Percentiles rank a stretch among this genome's conserved stretches.
These are phyloP conservation scores for Herpetomonas tarakana DNA, from an alignment of 208 protist species.

Conservation along the genomic window DNA sequence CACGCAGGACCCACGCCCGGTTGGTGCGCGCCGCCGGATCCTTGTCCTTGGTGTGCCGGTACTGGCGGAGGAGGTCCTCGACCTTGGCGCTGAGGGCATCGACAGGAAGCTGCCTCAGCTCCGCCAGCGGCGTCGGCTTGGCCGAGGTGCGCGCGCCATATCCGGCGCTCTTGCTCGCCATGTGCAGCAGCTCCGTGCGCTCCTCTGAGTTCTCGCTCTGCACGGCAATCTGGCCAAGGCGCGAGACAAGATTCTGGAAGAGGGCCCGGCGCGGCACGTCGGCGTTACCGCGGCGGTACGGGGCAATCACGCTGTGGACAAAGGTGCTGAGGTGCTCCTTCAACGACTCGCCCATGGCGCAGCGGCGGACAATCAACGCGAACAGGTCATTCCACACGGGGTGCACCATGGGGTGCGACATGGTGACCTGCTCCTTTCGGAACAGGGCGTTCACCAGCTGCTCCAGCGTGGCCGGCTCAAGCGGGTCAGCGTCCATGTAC, in stretches of 20 bases:
- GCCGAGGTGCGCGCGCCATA: constrained; percentile 59
- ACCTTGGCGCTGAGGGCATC: constrained; percentile 66
- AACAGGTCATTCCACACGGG: constrained; percentile 87
- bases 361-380: constrained; percentile 57
- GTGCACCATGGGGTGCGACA: constrained; percentile 84
- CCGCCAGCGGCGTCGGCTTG: constrained; percentile 63
- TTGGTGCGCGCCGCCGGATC: constrained; percentile 60
- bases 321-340: constrained; percentile 84
- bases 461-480: constrained; percentile 72
- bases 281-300: constrained; percentile 79
- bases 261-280: constrained; percentile 69
- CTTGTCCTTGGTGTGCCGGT: constrained; percentile 42
- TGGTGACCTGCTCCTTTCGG: constrained; percentile 83
- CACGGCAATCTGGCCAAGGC: constrained; percentile 77
- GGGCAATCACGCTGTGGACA: constrained; percentile 80
- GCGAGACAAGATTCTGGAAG: constrained; percentile 74
- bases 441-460: constrained; percentile 84
- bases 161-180: constrained; percentile 74
- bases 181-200: constrained; percentile 64
- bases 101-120: constrained; percentile 62
- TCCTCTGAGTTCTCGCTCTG: constrained; percentile 63
- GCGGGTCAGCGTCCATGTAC: constrained; percentile 59
- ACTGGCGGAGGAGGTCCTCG: constrained; percentile 67
- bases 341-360: constrained; percentile 75
- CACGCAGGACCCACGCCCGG: constrained; percentile 80